These are phyloP conservation scores for Fusarium euwallaceae DNA, from an alignment of 2,329 filamentous ascomycete species.

Conservation along the genomic window DNA sequence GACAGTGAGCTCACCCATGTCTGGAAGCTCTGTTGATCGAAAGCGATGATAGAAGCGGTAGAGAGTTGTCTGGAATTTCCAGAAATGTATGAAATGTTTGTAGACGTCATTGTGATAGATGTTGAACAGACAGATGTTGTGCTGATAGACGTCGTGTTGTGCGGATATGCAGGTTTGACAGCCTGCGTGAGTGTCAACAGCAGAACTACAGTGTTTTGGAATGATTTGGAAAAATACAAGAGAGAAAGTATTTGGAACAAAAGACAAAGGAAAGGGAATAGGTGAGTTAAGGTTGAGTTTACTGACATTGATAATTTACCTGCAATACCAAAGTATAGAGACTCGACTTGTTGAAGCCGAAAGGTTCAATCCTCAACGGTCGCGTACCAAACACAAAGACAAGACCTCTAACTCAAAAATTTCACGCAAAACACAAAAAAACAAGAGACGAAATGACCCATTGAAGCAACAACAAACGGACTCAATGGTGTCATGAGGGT, in stretches of 20 bases:
- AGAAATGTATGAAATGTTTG: slow-evolving; percentile 19
- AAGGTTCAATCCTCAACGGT: neutral
- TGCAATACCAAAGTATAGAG: neutral
- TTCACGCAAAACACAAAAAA: neutral
- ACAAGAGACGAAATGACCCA: neutral
- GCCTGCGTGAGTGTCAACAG: neutral
- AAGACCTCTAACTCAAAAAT: neutral
- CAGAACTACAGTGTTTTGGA: neutral
- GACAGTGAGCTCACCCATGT: slow-evolving; percentile 20
- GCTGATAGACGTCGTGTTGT: neutral
- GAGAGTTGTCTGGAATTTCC: slow-evolving; percentile 31
- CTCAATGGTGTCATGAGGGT: neutral
- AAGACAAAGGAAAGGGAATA: neutral
- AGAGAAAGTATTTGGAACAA: neutral
- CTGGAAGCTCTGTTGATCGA: neutral
- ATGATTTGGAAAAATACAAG: neutral
- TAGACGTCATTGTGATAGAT: neutral
- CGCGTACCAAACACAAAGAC: neutral
- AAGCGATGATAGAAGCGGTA: neutral
- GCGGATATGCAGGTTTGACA: neutral
- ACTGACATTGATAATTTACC: neutral
- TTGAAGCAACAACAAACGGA: neutral
- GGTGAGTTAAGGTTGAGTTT: neutral
- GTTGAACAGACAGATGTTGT: neutral
- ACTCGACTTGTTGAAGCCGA: neutral